Conservation (phyloP, 1,284 basidiomycete species). For the Malassezia cuniculi region DNA sequence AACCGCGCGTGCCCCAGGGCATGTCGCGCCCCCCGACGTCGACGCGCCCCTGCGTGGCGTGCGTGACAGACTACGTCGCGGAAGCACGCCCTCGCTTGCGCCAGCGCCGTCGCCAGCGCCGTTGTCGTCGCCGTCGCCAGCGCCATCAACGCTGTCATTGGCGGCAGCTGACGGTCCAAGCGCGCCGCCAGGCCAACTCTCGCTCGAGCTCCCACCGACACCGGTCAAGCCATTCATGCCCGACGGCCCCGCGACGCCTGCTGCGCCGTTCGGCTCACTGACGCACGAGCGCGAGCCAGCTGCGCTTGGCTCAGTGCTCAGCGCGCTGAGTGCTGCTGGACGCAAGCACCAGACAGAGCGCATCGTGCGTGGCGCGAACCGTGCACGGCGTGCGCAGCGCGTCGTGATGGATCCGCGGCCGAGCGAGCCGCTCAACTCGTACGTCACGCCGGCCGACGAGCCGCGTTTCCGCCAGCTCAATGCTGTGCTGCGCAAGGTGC, state of each 20-base stretch:
- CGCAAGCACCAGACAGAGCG: constrained; percentile 35
- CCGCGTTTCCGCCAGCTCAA: constrained; percentile 32
- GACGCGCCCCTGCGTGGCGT: constrained; percentile 1
- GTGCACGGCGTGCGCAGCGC: constrained; percentile 28
- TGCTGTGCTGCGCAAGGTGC: constrained; percentile 41
- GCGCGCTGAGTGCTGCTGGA: constrained; percentile 30
- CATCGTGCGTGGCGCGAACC: constrained; percentile 30
- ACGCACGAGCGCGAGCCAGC: constrained; percentile 25
- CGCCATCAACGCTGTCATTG: not conserved
- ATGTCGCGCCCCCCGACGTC: not conserved
- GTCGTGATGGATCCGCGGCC: constrained; percentile 16
- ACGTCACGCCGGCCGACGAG: constrained; percentile 24
- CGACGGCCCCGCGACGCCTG: not conserved
- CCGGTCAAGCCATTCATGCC: no score
- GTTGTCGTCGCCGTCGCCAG: not conserved
- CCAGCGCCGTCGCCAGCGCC: not conserved
- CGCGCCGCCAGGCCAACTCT: not conserved
- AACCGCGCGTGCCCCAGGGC: no score
- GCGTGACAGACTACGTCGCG: not conserved
- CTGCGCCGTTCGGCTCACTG: constrained; percentile 26
- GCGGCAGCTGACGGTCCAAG: not conserved
- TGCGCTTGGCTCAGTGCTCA: constrained; percentile 30
- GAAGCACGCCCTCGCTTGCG: not conserved
- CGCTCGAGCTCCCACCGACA: no score
- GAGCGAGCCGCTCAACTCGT: constrained; percentile 19